Conservation (phyloP, 2,329 filamentous ascomycete species). For the Exophiala spinifera region DNA sequence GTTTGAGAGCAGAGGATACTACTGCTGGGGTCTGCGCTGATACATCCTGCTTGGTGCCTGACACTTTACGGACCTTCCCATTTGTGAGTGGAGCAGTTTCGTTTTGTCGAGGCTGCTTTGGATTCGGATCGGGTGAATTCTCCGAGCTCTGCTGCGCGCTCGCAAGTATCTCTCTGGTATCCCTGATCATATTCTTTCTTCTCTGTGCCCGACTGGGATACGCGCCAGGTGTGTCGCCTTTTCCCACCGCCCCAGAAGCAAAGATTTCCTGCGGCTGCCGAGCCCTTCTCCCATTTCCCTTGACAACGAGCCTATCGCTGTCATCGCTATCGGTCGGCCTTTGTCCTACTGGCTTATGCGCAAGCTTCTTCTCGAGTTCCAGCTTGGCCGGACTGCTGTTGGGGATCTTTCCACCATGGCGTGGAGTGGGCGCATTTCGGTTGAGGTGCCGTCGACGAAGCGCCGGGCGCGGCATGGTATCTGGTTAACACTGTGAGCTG, state of each 20-base stretch:
- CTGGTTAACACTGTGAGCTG: neutral
- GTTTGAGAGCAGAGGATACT: constrained; percentile 6
- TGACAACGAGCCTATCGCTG: constrained; percentile 29
- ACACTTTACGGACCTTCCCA: constrained; percentile 4
- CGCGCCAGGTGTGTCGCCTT: constrained; percentile 25
- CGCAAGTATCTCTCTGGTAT: constrained; percentile 20
- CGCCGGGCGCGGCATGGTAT: constrained; percentile 25
- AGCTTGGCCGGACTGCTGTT: constrained; percentile 18
- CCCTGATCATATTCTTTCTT: constrained; percentile 20
- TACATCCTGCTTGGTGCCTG: neutral
- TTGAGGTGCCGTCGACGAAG: constrained; percentile 21
- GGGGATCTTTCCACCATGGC: constrained; percentile 5
- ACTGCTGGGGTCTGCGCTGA: neutral
- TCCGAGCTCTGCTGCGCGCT: constrained; percentile 8
- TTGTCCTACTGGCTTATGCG: constrained; percentile 23
- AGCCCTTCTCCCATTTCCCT: constrained; percentile 20
- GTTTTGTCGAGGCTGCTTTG: neutral
- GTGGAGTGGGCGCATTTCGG: constrained; percentile 14
- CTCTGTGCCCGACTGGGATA: constrained; percentile 26
- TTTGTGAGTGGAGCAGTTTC: neutral
- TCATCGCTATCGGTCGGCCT: constrained; percentile 28
- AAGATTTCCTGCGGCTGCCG: constrained; percentile 26
- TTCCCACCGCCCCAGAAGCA: constrained; percentile 27
- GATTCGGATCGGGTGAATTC: neutral
- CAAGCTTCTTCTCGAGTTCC: constrained; percentile 24